Evolutionary conservation across 768 basidiomycete genomes (phyloP), one percentile per base, ranked within the genome.

Genomic region (Leccinum variicolor): DNA sequence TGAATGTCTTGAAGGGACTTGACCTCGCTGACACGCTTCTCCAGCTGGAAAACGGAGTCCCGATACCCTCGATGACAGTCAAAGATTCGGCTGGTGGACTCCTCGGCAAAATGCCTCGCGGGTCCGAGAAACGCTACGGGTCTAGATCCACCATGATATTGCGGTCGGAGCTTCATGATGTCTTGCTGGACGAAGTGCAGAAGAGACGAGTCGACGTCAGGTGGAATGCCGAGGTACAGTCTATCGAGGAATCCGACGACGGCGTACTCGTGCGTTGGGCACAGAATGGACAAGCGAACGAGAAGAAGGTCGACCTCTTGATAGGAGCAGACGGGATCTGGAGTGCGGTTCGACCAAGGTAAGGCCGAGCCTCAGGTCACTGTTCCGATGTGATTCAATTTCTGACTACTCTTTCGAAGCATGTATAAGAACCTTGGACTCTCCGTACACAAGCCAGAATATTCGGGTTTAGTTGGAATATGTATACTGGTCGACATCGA

Each of bases 261-360:
- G 65, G 67, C 25, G 63, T 71, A 6, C 51, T 67, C 45, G 71
- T 73, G 21, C 58, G 57, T 57, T 71, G 70, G 70, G 15, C 28
- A 13, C 62, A 71, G 59, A 49, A 56, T 7, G 69, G 62, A 39
- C 26, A 49, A 17, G 8, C 14, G 13, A 55, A 69, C 41, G 59
- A 69, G 53, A 67, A 56, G 58, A 67, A 64, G 58, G 70, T 55
- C n/a, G 71, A 73, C 54, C 67, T 71, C 15, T 52, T 71, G 43
- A 58, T 71, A 19, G 71, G 70, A 36, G 71, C 70, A 33, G 71
- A 73, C 26, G 67, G 69, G 4, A 69, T 73, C 17, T 73, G 70
- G 71, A 69, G 70, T 28, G 59, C 50, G 9, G 69, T 66, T 17
- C 64, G 67, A 39, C 48, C 64, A 26, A 69, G 59, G 70, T 67